Evolutionary conservation across 805 yeast genomes (phyloP).

Genomic region (Candida easanensis): DNA sequence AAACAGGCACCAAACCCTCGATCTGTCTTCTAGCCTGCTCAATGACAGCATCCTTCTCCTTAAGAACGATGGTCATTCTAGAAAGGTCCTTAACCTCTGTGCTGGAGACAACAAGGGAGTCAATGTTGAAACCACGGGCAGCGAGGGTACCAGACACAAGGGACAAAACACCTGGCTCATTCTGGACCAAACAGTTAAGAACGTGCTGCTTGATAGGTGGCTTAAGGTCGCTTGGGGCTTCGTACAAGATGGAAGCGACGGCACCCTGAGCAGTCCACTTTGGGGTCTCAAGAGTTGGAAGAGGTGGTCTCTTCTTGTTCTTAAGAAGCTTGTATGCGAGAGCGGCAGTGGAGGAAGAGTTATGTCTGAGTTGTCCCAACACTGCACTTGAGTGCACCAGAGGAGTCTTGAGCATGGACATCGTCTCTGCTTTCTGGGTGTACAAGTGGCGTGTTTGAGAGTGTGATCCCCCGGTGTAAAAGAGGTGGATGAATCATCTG

Average conservation of each 20-base stretch:
- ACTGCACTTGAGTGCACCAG: constrained; percentile 10
- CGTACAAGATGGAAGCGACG: constrained; percentile 91
- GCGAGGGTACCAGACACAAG: constrained; percentile 94
- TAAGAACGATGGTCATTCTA: constrained; percentile 93
- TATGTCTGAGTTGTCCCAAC: constrained; percentile 20
- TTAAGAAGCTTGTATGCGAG: constrained; percentile 89
- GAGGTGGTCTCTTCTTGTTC: constrained; percentile 80
- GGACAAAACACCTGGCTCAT: constrained; percentile 97
- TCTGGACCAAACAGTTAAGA: constrained; percentile 93
- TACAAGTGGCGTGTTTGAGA: not conserved
- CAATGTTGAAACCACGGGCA: constrained; percentile 97
- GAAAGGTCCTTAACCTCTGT: constrained; percentile 95
- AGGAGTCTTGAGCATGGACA: constrained; percentile 10
- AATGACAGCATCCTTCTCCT: constrained; percentile 92
- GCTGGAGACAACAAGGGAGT: constrained; percentile 92
- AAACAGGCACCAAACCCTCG: constrained; percentile 96
- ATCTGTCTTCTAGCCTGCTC: constrained; percentile 98
- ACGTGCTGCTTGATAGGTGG: constrained; percentile 82
- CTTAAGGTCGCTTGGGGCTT: constrained; percentile 59
- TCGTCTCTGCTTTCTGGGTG: not conserved
- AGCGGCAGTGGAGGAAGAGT: constrained; percentile 81
- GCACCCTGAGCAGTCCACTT: constrained; percentile 96
- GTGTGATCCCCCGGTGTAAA: not conserved
- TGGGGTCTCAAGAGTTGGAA: constrained; percentile 92
- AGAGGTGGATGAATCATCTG: constrained; percentile 4